These are phyloP conservation scores for Solanum aculeatissimum DNA, from an alignment of 305 asterid species.

Conservation along the genomic window DNA sequence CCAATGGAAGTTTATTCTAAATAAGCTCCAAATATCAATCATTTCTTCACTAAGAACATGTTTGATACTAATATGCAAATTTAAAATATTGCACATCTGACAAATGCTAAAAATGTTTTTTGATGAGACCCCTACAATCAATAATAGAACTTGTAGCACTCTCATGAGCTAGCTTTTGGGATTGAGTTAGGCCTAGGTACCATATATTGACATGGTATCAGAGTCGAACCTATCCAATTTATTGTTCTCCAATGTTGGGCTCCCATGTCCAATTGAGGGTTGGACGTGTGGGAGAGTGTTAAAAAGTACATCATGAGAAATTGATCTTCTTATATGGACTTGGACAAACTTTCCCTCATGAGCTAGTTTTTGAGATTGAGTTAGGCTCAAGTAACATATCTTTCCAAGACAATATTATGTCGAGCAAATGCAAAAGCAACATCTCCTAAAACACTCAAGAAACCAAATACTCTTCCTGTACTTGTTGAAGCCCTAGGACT, in stretches of 20 bases:
- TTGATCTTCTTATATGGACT: too few relatives aligned
- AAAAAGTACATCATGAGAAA: too few relatives aligned
- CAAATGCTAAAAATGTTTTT: neutral
- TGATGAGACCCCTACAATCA: neutral
- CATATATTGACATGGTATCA: too few relatives aligned
- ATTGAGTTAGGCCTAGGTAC: too few relatives aligned
- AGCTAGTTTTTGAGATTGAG: too few relatives aligned
- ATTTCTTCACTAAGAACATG: neutral
- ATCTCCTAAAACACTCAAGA: conserved; percentile 37
- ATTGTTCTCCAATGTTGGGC: too few relatives aligned
- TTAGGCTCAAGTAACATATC: too few relatives aligned
- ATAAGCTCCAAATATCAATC: neutral
- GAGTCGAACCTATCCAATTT: too few relatives aligned
- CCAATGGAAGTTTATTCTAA: neutral
- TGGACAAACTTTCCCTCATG: too few relatives aligned
- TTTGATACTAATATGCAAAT: neutral
- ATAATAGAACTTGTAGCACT: conserved; percentile 28
- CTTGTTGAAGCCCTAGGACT: conserved; percentile 18
- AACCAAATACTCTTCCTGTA: conserved; percentile 13
- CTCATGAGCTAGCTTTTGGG: too few relatives aligned
- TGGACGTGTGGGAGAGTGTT: too few relatives aligned
- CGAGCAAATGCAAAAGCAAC: conserved; percentile 45
- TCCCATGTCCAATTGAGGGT: too few relatives aligned
- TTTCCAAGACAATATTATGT: conserved; percentile 36
- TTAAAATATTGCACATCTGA: neutral